Percentiles rank a stretch among this genome's conserved stretches.
Conservation (phyloP, 2,329 filamentous ascomycete species). For the Botrytis fragariae region DNA sequence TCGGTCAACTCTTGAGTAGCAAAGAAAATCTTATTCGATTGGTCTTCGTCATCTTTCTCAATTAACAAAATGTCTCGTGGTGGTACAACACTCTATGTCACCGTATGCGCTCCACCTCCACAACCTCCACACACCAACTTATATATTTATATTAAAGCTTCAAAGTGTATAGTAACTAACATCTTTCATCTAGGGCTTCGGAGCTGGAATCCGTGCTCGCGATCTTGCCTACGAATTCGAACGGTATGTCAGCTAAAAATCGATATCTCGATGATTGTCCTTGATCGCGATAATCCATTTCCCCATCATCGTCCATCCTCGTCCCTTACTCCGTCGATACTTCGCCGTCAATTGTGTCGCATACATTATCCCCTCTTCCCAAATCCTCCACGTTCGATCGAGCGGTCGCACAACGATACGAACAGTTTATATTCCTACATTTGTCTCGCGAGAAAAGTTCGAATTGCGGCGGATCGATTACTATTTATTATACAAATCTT, state of each 20-base stretch:
- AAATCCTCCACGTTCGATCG: slow-evolving; percentile 40
- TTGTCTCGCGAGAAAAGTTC: slow-evolving; percentile 32
- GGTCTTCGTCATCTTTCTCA: slow-evolving; percentile 15
- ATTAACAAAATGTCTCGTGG: slow-evolving; percentile 76
- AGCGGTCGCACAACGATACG: slow-evolving; percentile 39
- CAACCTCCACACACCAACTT: slow-evolving; percentile 21
- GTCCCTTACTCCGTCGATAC: slow-evolving; percentile 39
- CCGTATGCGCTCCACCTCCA: slow-evolving; percentile 41
- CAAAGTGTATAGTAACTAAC: slow-evolving; percentile 21
- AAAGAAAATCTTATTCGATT: slow-evolving; percentile 1
- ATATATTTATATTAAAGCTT: not conserved
- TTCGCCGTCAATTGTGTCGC: slow-evolving; percentile 46
- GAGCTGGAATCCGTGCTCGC: slow-evolving; percentile 96
- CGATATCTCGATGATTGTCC: slow-evolving; percentile 47
- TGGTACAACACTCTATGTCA: slow-evolving; percentile 94
- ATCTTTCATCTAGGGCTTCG: slow-evolving; percentile 64
- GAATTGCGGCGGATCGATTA: slow-evolving; percentile 33
- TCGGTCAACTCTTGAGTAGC: slow-evolving; percentile 3
- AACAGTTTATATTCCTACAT: slow-evolving; percentile 34
- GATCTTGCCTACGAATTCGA: slow-evolving; percentile 99
- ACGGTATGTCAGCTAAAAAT: slow-evolving; percentile 79
- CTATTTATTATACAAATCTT: slow-evolving; percentile 24
- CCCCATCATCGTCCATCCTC: slow-evolving; percentile 38
- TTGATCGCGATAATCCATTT: slow-evolving; percentile 41
- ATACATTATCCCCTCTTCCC: slow-evolving; percentile 38